Percentiles rank a stretch among this genome's conserved stretches.
Evolutionary conservation across 2,329 filamentous ascomycete genomes (phyloP).

Genomic region (Arthroderma sp.): DNA sequence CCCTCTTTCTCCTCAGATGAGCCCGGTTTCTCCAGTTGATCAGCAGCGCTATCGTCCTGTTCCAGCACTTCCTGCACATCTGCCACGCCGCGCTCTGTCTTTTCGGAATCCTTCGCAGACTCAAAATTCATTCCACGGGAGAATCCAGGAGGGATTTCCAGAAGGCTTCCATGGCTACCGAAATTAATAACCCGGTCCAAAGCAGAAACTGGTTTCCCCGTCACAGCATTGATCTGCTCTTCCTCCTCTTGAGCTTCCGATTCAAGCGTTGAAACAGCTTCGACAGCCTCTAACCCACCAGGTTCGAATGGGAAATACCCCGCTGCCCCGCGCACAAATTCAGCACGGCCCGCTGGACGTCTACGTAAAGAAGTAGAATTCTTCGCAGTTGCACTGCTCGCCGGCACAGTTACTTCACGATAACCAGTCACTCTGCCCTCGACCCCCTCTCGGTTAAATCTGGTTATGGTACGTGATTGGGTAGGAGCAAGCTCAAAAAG

Average conservation of each 20-base stretch:
- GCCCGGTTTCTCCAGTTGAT: conserved; percentile 17
- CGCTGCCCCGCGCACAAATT: conserved; percentile 84
- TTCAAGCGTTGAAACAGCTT: conserved; percentile 72
- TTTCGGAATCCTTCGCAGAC: conserved; percentile 42
- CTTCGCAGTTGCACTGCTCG: conserved; percentile 79
- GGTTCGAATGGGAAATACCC: conserved; percentile 92
- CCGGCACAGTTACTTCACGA: conserved; percentile 82
- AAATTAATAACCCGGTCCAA: conserved; percentile 82
- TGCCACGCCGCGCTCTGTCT: conserved; percentile 45
- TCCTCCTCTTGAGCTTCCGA: conserved; percentile 51
- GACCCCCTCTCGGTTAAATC: conserved; percentile 80
- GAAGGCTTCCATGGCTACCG: conserved; percentile 58
- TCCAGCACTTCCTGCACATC: conserved; percentile 55
- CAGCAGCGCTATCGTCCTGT: conserved; percentile 24
- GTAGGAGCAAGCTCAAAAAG: conserved; percentile 80
- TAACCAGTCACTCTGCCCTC: conserved; percentile 90
- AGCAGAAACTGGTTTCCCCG: conserved; percentile 26
- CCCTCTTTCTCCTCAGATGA: conserved; percentile 10
- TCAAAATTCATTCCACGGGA: conserved; percentile 61
- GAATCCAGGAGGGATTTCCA: conserved; percentile 74
- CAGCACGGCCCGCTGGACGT: conserved; percentile 72
- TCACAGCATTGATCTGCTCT: conserved; percentile 29
- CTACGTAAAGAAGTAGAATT: conserved; percentile 82
- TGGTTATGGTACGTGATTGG: conserved; percentile 85
- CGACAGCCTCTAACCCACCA: conserved; percentile 74